A percentile compares a stretch with the other conserved stretches of the same genome.
Conservation (phyloP, 495 filamentous ascomycete species). For the Beverwykella pulmonaria region DNA sequence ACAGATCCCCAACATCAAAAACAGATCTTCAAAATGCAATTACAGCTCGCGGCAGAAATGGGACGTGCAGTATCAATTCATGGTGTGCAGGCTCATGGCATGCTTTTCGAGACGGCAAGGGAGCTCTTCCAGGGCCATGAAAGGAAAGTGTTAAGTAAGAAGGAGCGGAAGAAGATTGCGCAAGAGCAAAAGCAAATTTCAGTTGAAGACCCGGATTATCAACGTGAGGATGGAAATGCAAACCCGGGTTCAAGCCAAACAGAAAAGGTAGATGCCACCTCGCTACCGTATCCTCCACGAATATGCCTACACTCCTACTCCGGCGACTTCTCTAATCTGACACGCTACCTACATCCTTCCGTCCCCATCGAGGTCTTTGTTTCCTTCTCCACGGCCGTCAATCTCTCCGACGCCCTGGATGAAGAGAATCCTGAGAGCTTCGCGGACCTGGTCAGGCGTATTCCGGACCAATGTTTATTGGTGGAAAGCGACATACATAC, state of each 20-base stretch:
- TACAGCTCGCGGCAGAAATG: conserved; percentile 83
- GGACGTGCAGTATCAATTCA: conserved; percentile 82
- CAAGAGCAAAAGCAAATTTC: conserved; percentile 25
- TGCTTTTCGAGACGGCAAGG: conserved; percentile 72
- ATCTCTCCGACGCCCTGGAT: conserved; percentile 56
- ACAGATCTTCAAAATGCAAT: conserved; percentile 73
- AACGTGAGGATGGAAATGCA: background rate
- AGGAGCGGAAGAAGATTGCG: conserved; percentile 55
- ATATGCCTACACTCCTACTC: conserved; percentile 95
- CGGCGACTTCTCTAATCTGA: conserved; percentile 72
- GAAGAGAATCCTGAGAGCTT: conserved; percentile 57
- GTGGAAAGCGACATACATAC: conserved; percentile 89
- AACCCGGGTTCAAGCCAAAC: background rate
- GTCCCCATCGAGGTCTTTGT: conserved; percentile 82
- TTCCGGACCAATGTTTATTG: conserved; percentile 78
- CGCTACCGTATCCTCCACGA: conserved; percentile 71
- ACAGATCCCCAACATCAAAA: conserved; percentile 81
- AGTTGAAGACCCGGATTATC: background rate
- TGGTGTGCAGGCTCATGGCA: conserved; percentile 87
- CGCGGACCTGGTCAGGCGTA: conserved; percentile 66
- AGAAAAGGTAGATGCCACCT: background rate
- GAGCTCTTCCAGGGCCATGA: conserved; percentile 84
- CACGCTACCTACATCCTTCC: conserved; percentile 73
- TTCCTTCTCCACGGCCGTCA: conserved; percentile 84
- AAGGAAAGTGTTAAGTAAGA: conserved; percentile 64